A percentile compares a stretch with the other conserved stretches of the same genome.
phyloP scores from a whole-genome alignment of 129 eudicot genomes.

The Daucus carota region DNA sequence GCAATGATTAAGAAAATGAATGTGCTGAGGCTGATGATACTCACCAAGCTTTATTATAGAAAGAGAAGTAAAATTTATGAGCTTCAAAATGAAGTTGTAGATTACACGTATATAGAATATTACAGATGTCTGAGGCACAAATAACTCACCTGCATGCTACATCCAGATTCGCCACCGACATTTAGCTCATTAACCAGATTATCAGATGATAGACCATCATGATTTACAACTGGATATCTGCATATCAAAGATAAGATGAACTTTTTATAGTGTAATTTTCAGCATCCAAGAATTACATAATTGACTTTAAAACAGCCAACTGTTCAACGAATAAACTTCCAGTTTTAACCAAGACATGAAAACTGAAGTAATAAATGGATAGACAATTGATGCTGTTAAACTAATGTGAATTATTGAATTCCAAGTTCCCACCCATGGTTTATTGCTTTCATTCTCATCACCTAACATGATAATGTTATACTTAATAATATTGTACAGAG shows the following conservation, averaged over 20 bases:
- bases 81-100: neutral
- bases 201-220: conserved; percentile 42
- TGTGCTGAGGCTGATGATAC: neutral
- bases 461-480: no score
- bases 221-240: conserved; percentile 66
- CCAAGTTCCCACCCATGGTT: no score
- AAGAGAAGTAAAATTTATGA: neutral
- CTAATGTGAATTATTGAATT: no score
- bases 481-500: no score
- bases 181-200: conserved; percentile 36
- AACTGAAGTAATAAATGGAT: no score
- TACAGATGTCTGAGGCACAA: neutral
- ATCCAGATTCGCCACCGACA: conserved; percentile 33
- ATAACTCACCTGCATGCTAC: conserved; percentile 46
- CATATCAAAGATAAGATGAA: conserved; percentile 12
- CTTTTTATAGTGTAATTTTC: neutral
- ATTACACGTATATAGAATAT: neutral
- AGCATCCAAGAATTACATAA: no score
- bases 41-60: neutral
- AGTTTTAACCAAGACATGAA: no score
- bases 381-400: no score
- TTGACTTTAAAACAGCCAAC: no score
- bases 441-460: no score
- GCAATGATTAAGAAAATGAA: neutral
- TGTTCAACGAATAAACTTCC: no score